Evolutionary conservation across 768 basidiomycete species (phyloP).

Genomic region (Leccinum boreale): DNA sequence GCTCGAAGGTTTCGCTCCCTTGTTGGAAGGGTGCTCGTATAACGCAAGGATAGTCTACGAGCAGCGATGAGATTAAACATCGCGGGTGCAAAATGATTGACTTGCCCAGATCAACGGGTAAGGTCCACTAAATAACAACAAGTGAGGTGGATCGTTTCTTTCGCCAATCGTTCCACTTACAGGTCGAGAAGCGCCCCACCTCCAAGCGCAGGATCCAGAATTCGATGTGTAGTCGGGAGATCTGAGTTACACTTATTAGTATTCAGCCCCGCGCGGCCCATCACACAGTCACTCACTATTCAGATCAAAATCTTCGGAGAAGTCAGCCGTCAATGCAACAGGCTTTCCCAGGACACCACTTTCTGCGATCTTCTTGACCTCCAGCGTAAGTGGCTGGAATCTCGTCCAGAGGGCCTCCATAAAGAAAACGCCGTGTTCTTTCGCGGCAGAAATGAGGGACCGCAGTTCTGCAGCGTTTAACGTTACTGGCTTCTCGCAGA

Average conservation of each 20-base stretch:
- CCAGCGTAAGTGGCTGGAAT: slow-evolving; percentile 67
- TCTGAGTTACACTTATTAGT: slow-evolving; percentile 36
- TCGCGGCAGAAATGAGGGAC: slow-evolving; percentile 70
- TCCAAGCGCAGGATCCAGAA: slow-evolving; percentile 74
- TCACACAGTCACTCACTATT: slow-evolving; percentile 42
- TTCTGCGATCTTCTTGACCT: slow-evolving; percentile 62
- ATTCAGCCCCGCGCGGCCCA: neutral
- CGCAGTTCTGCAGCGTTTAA: slow-evolving; percentile 71
- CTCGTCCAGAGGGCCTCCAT: slow-evolving; percentile 94
- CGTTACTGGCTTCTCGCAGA: slow-evolving; percentile 89
- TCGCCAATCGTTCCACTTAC: slow-evolving; percentile 41
- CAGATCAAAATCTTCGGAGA: slow-evolving; percentile 67
- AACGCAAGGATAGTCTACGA: slow-evolving; percentile 69
- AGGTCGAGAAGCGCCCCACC: slow-evolving; percentile 84
- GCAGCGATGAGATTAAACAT: slow-evolving; percentile 10
- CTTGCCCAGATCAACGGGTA: slow-evolving; percentile 80
- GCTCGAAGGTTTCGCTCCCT: slow-evolving; percentile 49
- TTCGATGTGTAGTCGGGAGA: slow-evolving; percentile 65
- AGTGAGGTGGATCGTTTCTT: neutral
- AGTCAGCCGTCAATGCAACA: slow-evolving; percentile 67
- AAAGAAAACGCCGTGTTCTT: slow-evolving; percentile 77
- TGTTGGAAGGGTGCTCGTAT: slow-evolving; percentile 79
- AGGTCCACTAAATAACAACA: slow-evolving; percentile 53
- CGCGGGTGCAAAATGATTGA: neutral
- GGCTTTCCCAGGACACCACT: slow-evolving; percentile 64